These are phyloP conservation scores for Apiospora saccharicola DNA, from an alignment of 2,329 filamentous ascomycete species.

Conservation along the genomic window DNA sequence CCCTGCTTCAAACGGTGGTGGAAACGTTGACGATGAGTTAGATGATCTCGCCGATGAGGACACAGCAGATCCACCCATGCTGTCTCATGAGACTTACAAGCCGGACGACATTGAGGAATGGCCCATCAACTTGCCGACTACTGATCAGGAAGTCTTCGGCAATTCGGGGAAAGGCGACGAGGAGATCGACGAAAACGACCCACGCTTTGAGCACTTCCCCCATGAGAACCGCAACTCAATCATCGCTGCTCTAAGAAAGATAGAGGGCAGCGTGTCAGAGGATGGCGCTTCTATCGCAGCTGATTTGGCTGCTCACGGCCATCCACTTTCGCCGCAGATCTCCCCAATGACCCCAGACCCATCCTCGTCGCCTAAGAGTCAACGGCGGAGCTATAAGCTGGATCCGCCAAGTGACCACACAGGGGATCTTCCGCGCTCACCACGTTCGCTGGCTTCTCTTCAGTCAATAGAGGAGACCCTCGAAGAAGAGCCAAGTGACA, in stretches of 20 bases:
- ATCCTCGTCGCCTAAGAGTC: conserved; percentile 2
- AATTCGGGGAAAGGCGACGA: not conserved
- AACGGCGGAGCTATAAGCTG: not conserved
- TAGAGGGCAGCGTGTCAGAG: conserved; percentile 38
- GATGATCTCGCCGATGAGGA: conserved; percentile 31
- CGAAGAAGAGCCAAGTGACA: conserved; percentile 24
- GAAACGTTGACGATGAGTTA: conserved; percentile 25
- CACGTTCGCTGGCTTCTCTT: conserved; percentile 25
- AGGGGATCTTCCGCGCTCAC: conserved; percentile 17
- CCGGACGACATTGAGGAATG: conserved; percentile 25
- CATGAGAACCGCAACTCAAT: conserved; percentile 40
- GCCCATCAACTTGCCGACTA: conserved; percentile 4
- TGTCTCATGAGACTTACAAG: conserved; percentile 35
- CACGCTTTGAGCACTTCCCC: conserved; percentile 40
- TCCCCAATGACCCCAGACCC: conserved; percentile 15
- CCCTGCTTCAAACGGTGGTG: conserved; percentile 25
- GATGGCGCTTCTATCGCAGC: conserved; percentile 37
- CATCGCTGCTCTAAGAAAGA: conserved; percentile 40
- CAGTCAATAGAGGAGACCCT: conserved; percentile 26
- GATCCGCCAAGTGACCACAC: not conserved
- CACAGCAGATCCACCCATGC: conserved; percentile 29
- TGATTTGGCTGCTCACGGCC: conserved; percentile 25
- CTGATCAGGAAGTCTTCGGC: conserved; percentile 18
- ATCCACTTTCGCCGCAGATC: conserved; percentile 31
- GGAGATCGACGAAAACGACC: conserved; percentile 38